phyloP scores from a whole-genome alignment of 2,329 filamentous ascomycete species.

The Xylaria multiplex region DNA sequence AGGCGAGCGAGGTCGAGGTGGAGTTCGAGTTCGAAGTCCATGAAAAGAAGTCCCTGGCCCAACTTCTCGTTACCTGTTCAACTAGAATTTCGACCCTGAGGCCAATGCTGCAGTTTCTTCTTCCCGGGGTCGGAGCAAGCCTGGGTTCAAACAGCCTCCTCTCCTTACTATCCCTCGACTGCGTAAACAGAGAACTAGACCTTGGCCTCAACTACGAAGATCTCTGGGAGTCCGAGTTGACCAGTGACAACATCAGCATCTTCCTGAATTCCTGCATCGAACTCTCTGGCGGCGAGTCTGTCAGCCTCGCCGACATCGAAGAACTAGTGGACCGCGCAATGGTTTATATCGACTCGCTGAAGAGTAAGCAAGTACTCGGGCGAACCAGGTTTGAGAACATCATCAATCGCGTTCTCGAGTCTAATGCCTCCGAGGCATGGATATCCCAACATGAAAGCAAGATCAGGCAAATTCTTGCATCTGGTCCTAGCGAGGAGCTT shows the following conservation, averaged over 20 bases:
- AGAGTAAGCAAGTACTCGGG: background rate
- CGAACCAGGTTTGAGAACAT: background rate
- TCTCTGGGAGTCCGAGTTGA: background rate
- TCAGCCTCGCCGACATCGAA: background rate
- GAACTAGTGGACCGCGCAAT: background rate
- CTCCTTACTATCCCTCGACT: background rate
- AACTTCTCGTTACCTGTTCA: background rate
- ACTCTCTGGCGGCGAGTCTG: background rate
- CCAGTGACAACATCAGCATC: background rate
- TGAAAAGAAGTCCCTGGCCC: background rate
- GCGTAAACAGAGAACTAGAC: background rate
- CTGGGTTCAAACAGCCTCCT: background rate
- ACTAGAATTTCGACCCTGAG: background rate
- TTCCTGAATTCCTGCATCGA: slow-evolving; percentile 1
- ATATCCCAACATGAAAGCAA: background rate
- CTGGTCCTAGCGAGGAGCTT: background rate
- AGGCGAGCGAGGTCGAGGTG: background rate
- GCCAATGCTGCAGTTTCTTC: background rate
- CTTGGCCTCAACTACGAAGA: background rate
- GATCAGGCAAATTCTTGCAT: background rate
- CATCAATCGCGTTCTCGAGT: background rate
- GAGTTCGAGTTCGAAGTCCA: background rate
- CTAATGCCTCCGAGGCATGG: background rate
- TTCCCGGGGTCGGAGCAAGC: background rate
- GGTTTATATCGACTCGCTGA: background rate